These are phyloP conservation scores for Rutstroemia sp. DNA, from an alignment of 2,329 filamentous ascomycete species.

Conservation along the genomic window DNA sequence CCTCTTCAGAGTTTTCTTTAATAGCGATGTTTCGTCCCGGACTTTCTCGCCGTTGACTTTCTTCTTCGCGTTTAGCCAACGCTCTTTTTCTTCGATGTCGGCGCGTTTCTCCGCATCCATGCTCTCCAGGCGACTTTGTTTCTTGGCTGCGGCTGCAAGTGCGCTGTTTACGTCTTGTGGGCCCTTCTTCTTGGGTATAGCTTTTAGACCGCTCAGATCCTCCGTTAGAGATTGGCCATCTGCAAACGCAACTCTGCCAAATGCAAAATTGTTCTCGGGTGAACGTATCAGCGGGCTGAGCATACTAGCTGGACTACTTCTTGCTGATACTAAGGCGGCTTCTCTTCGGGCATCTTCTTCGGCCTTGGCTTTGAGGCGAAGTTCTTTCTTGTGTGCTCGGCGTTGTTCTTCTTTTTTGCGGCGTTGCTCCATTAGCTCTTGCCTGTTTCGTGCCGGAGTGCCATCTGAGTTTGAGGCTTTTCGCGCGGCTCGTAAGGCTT, in stretches of 20 bases:
- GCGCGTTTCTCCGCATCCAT: constrained; percentile 75
- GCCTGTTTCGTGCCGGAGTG: constrained; percentile 73
- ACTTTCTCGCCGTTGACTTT: constrained; percentile 85
- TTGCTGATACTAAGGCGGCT: constrained; percentile 50
- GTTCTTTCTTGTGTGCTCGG: constrained; percentile 82
- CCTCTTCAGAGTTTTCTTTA: constrained; percentile 93
- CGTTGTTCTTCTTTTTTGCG: constrained; percentile 81
- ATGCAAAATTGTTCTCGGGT: constrained; percentile 68
- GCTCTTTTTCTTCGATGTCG: constrained; percentile 87
- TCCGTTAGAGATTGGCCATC: constrained; percentile 78
- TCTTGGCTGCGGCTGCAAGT: constrained; percentile 77
- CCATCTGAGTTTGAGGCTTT: constrained; percentile 83
- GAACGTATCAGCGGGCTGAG: constrained; percentile 49
- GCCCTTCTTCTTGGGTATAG: constrained; percentile 69
- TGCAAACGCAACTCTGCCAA: constrained; percentile 83
- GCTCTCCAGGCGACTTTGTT: constrained; percentile 68
- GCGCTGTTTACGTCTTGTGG: constrained; percentile 80
- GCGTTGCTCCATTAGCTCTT: constrained; percentile 86
- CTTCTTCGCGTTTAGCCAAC: constrained; percentile 87
- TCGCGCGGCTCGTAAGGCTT: constrained; percentile 73
- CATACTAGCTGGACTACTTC: constrained; percentile 51
- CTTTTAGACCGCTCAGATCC: constrained; percentile 53
- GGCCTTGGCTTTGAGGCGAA: constrained; percentile 67
- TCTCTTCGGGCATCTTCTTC: constrained; percentile 67
- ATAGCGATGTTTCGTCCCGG: constrained; percentile 72